Conservation (phyloP, 2,329 filamentous ascomycete genomes). For the Xylaria sp. region DNA sequence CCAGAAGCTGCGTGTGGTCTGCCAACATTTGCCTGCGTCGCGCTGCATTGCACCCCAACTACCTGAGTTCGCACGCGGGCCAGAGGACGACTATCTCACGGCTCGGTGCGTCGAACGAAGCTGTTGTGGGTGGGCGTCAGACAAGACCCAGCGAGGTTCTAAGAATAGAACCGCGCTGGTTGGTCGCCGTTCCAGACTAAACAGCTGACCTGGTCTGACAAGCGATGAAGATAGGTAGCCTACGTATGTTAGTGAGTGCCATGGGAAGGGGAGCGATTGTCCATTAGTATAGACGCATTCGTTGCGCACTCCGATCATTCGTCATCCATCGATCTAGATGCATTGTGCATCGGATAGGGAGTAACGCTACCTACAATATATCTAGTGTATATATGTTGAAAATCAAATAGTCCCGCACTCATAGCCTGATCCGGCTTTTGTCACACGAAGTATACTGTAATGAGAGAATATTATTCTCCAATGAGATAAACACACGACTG, state of each 20-base stretch:
- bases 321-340: background rate
- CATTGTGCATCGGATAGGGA: background rate
- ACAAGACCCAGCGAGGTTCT: conserved; percentile 30
- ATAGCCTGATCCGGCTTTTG: conserved; percentile 19
- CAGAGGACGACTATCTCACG: conserved; percentile 15
- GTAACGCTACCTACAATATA: background rate
- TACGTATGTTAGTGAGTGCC: background rate
- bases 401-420: conserved; percentile 22
- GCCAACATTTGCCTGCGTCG: conserved; percentile 27
- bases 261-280: conserved; percentile 1
- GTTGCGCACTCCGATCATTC: background rate
- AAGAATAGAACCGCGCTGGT: conserved; percentile 33
- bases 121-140: conserved; percentile 28
- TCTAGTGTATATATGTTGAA: too few relatives aligned
- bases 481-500: conserved; percentile 3
- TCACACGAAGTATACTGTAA: conserved; percentile 6
- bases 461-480: conserved; percentile 10
- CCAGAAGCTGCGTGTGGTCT: conserved; percentile 25
- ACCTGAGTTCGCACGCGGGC: conserved; percentile 14
- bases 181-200: conserved; percentile 27
- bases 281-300: background rate
- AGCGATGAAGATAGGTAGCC: background rate
- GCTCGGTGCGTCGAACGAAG: conserved; percentile 24
- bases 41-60: conserved; percentile 30
- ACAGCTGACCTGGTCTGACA: conserved; percentile 32